Conservation (phyloP, 108 stramenopile genomes). For the Seminavis robusta region DNA sequence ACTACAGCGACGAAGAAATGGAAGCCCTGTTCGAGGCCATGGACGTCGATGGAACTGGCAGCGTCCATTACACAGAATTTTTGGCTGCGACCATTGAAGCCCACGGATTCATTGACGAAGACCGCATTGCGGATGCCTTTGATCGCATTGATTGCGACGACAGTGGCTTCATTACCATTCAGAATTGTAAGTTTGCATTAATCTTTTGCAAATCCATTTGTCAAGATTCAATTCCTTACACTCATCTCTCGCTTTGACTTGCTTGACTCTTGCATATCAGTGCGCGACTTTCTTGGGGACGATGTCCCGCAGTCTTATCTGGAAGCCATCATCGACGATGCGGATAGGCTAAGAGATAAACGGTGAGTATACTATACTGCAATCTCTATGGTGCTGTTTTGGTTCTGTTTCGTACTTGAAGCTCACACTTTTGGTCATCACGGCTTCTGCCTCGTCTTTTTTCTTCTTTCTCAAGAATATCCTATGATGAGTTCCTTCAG, state of each 20-base stretch:
- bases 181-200: constrained; percentile 30
- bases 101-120: constrained; percentile 70
- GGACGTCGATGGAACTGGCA: constrained; percentile 77
- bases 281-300: constrained; percentile 65
- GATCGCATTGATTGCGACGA: constrained; percentile 89
- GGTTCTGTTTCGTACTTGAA: too few species aligned
- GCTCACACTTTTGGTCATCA: too few species aligned
- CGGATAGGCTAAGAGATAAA: constrained; percentile 71
- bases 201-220: constrained; percentile 1
- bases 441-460: too few species aligned
- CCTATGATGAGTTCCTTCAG: too few species aligned
- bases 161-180: constrained; percentile 76
- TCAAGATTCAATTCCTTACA: neutral
- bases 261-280: constrained; percentile 18
- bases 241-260: neutral
- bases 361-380: too few species aligned
- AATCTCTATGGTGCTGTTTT: too few species aligned
- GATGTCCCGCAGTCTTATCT: constrained; percentile 50
- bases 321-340: constrained; percentile 88
- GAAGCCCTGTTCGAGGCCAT: constrained; percentile 61
- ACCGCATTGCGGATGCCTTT: constrained; percentile 87
- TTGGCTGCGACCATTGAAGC: constrained; percentile 88
- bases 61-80: constrained; percentile 88
- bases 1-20: constrained; percentile 69
- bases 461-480: too few species aligned